A percentile compares a stretch with the other conserved stretches of the same genome.
These are phyloP conservation scores for Suillus alpinus DNA, from an alignment of 768 basidiomycete species.

Conservation along the genomic window DNA sequence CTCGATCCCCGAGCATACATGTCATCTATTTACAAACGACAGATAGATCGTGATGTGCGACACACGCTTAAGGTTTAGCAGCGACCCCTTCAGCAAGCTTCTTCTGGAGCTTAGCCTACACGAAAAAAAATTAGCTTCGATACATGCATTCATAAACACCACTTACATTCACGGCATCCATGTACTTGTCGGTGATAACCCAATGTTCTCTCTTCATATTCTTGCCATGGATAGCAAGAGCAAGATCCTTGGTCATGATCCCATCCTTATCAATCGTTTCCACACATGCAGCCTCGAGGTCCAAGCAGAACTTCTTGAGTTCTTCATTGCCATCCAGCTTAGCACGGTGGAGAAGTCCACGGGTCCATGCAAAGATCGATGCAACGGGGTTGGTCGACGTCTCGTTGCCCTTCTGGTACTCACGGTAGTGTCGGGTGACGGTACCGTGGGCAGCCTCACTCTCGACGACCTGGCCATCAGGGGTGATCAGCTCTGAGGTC, in stretches of 20 bases:
- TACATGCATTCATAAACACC: background rate
- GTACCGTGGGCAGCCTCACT: slow-evolving; percentile 97
- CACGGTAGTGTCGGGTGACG: slow-evolving; percentile 95
- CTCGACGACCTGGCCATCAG: slow-evolving; percentile 90
- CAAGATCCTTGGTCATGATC: slow-evolving; percentile 97
- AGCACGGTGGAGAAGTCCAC: slow-evolving; percentile 89
- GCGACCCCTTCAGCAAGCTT: slow-evolving; percentile 35
- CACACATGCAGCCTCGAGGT: slow-evolving; percentile 84
- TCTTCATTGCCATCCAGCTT: slow-evolving; percentile 83
- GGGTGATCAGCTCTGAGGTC: slow-evolving; percentile 93
- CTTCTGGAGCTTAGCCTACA: slow-evolving; percentile 42
- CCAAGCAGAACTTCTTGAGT: slow-evolving; percentile 69
- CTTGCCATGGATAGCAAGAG: slow-evolving; percentile 90
- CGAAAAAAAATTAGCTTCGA: slow-evolving; percentile 13
- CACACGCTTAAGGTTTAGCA: slow-evolving; percentile 17
- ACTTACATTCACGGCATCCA: slow-evolving; percentile 89
- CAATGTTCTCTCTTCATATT: slow-evolving; percentile 91
- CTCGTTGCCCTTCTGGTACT: slow-evolving; percentile 95
- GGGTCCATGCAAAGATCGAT: slow-evolving; percentile 98
- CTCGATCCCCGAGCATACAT: background rate
- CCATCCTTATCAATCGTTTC: slow-evolving; percentile 90
- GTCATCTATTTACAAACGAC: background rate
- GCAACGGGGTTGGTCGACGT: slow-evolving; percentile 99
- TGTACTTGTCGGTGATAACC: slow-evolving; percentile 92
- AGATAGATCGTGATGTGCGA: background rate